Conservation (phyloP, 768 basidiomycete species). For the Serendipita vermifera region DNA sequence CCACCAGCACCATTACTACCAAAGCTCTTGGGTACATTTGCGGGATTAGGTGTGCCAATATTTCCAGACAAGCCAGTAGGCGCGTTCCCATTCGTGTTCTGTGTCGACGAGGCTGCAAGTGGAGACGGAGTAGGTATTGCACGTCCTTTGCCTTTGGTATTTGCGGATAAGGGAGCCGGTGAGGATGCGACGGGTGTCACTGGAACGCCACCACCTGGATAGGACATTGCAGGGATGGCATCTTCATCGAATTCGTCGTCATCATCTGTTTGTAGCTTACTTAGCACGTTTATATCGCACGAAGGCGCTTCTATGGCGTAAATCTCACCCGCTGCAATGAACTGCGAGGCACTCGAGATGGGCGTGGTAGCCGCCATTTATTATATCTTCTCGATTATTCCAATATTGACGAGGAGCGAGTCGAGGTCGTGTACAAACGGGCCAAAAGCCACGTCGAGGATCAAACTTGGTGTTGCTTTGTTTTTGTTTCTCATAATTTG, state of each 20-base stretch:
- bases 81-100: conserved; percentile 9
- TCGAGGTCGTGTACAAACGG: too few relatives aligned
- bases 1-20: conserved; percentile 29
- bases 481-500: neutral
- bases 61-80: conserved; percentile 49
- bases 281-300: conserved; percentile 4
- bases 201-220: conserved; percentile 34
- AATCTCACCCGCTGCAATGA: conserved; percentile 62
- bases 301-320: neutral
- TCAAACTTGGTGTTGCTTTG: neutral
- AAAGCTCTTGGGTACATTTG: too few relatives aligned
- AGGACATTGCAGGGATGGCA: conserved; percentile 64
- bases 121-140: conserved; percentile 43
- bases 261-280: conserved; percentile 35
- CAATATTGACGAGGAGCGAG: too few relatives aligned
- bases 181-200: neutral
- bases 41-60: conserved; percentile 47
- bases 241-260: conserved; percentile 78
- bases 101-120: conserved; percentile 16
- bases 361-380: conserved; percentile 29
- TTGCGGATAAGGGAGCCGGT: conserved; percentile 28
- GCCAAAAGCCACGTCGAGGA: neutral
- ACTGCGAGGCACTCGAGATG: conserved; percentile 52
- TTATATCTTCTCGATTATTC: too few relatives aligned
- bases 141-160: conserved; percentile 60